These are phyloP conservation scores for Nepenthes mirabilis DNA, from an alignment of 148 eudicot species.

Conservation along the genomic window DNA sequence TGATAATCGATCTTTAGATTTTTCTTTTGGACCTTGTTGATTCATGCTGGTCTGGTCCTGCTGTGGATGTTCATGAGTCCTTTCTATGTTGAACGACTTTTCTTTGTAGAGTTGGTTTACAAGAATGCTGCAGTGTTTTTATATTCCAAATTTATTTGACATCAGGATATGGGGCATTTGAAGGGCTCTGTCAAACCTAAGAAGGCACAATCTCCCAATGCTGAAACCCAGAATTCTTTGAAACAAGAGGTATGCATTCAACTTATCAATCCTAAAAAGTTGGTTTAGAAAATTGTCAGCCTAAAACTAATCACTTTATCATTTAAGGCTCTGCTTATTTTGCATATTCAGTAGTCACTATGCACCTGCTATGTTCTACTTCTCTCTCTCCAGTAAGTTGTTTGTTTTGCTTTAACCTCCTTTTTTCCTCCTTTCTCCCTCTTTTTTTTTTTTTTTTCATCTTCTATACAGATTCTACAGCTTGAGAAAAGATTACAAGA, in stretches of 20 bases:
- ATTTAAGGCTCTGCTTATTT: too few species aligned
- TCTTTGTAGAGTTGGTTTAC: neutral
- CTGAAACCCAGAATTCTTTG: conserved; percentile 43
- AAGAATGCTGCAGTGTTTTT: neutral
- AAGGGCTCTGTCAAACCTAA: conserved; percentile 28
- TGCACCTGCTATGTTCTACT: too few species aligned
- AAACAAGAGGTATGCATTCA: conserved; percentile 55
- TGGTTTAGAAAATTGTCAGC: neutral
- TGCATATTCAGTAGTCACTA: too few species aligned
- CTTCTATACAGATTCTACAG: conserved; percentile 41
- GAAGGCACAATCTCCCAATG: conserved; percentile 32
- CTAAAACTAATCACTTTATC: neutral
- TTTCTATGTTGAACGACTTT: neutral
- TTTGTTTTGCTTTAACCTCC: too few species aligned
- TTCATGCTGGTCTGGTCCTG: neutral
- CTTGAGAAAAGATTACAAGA: conserved; percentile 77
- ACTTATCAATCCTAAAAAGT: neutral
- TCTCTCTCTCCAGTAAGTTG: neutral
- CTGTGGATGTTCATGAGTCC: neutral
- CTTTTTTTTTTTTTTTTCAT: neutral
- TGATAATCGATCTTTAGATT: conserved; percentile 2
- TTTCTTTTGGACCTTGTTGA: conserved; percentile 4
- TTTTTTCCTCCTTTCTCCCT: neutral
- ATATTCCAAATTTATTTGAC: conserved; percentile 6
- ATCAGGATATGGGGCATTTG: conserved; percentile 39